Conservation (phyloP, 1,284 basidiomycete species). For the Leccinum fallax region DNA sequence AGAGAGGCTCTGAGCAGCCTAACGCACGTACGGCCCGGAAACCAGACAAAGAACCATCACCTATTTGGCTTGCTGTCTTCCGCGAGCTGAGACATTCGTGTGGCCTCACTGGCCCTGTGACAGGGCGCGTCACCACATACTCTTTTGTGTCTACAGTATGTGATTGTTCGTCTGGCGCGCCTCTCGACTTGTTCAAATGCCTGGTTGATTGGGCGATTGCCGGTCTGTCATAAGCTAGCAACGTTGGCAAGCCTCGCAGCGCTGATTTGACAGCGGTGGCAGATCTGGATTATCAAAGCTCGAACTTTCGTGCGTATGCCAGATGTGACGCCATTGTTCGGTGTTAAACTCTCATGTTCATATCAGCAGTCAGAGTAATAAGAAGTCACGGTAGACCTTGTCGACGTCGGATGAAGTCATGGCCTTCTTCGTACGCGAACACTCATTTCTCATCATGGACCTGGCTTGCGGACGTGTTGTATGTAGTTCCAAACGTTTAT, state of each 20-base stretch:
- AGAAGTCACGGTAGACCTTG: conserved; percentile 9
- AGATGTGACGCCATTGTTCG: conserved; percentile 18
- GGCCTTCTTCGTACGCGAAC: conserved; percentile 15
- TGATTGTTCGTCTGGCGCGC: conserved; percentile 8
- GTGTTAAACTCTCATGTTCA: conserved; percentile 17
- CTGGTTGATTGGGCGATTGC: conserved; percentile 11
- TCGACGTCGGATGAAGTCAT: conserved; percentile 16
- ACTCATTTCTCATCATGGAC: background rate
- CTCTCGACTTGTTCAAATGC: conserved; percentile 4
- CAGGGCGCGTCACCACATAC: background rate
- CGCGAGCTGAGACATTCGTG: conserved; percentile 2
- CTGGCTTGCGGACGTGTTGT: background rate
- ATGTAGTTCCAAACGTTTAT: background rate
- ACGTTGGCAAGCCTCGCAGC: conserved; percentile 1
- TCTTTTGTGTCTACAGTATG: background rate
- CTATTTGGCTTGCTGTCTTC: conserved; percentile 13
- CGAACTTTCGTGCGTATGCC: background rate
- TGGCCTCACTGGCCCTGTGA: background rate
- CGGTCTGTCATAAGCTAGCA: background rate
- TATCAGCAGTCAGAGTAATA: conserved; percentile 18
- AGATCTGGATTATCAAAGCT: conserved; percentile 12
- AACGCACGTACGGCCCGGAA: too few relatives aligned
- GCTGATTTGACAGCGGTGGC: background rate
- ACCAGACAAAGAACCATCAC: too few relatives aligned
- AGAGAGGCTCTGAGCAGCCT: too few relatives aligned